Percentiles rank a stretch among this genome's conserved stretches.
Conservation (phyloP, 23 red algal genomes). For the Agarophyton chilense region DNA sequence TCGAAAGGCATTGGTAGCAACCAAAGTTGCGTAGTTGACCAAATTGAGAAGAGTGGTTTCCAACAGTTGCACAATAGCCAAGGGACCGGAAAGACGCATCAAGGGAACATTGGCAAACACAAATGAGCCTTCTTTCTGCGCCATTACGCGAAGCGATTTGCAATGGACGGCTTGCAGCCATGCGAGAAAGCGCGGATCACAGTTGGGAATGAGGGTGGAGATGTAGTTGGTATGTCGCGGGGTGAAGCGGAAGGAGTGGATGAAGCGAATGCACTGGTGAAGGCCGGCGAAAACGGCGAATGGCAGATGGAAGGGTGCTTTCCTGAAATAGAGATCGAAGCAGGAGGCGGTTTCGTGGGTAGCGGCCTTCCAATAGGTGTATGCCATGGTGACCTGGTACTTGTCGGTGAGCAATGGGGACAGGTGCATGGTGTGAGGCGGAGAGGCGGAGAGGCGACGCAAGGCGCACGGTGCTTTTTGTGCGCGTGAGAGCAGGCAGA, state of each 20-base stretch:
- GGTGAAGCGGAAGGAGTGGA: conserved; percentile 66
- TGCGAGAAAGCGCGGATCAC: conserved; percentile 53
- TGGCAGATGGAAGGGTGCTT: conserved; percentile 53
- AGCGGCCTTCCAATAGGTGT: conserved; percentile 72
- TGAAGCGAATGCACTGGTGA: conserved; percentile 58
- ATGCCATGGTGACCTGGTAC: conserved; percentile 95
- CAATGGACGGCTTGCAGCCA: conserved; percentile 41
- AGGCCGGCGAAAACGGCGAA: conserved; percentile 79
- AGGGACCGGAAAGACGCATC: conserved; percentile 64
- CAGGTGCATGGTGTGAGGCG: background rate
- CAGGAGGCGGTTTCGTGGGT: conserved; percentile 15
- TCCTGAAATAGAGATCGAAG: conserved; percentile 88
- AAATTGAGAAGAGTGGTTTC: conserved; percentile 89
- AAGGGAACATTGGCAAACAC: conserved; percentile 74
- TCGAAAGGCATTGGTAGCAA: conserved; percentile 83
- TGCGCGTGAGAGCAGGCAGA: too few species aligned
- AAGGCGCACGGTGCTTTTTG: too few species aligned
- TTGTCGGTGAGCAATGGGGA: conserved; percentile 73
- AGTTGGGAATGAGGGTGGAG: background rate
- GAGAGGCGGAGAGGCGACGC: background rate
- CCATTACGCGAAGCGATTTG: conserved; percentile 31
- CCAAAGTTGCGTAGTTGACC: conserved; percentile 77
- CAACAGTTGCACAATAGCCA: conserved; percentile 84
- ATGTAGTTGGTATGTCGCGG: conserved; percentile 48
- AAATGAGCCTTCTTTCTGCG: conserved; percentile 59